These are phyloP conservation scores for Diaporthe citrichinensis DNA, from an alignment of 2,329 filamentous ascomycete species.

Conservation along the genomic window DNA sequence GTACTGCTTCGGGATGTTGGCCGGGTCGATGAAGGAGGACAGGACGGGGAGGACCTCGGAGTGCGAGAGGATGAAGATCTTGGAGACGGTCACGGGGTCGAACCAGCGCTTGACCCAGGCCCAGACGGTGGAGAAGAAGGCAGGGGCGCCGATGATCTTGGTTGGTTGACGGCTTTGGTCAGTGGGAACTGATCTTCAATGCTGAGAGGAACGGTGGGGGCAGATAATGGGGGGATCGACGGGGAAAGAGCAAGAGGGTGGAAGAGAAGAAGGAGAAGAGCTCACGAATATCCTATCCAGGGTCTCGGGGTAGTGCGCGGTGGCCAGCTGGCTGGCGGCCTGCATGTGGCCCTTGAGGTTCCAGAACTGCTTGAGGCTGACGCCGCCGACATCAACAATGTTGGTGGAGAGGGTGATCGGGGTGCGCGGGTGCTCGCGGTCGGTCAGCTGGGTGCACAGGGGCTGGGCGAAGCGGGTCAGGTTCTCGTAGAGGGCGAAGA, in stretches of 20 bases:
- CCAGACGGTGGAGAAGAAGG: slow-evolving; percentile 95
- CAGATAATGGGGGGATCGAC: background rate
- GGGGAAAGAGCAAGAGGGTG: background rate
- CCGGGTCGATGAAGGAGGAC: slow-evolving; percentile 82
- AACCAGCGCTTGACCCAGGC: slow-evolving; percentile 97
- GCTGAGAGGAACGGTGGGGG: background rate
- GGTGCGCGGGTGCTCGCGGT: slow-evolving; percentile 81
- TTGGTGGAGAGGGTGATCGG: slow-evolving; percentile 94
- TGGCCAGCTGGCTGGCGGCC: slow-evolving; percentile 87
- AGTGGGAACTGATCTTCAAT: background rate
- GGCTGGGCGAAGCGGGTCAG: slow-evolving; percentile 89
- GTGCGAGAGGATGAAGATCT: slow-evolving; percentile 90
- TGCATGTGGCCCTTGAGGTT: slow-evolving; percentile 96
- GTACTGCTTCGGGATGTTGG: slow-evolving; percentile 90
- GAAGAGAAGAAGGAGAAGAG: background rate
- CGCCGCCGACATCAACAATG: slow-evolving; percentile 91
- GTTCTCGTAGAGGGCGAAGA: slow-evolving; percentile 96
- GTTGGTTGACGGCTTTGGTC: background rate
- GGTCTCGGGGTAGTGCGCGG: slow-evolving; percentile 95
- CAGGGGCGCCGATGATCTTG: slow-evolving; percentile 88
- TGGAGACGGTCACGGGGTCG: slow-evolving; percentile 91
- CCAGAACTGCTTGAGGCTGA: slow-evolving; percentile 95
- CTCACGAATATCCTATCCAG: slow-evolving; percentile 79
- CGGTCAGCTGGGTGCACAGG: slow-evolving; percentile 80
- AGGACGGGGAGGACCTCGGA: slow-evolving; percentile 83